These are phyloP conservation scores for Thelephora ganbajun DNA, from an alignment of 768 basidiomycete genomes.

Conservation along the genomic window DNA sequence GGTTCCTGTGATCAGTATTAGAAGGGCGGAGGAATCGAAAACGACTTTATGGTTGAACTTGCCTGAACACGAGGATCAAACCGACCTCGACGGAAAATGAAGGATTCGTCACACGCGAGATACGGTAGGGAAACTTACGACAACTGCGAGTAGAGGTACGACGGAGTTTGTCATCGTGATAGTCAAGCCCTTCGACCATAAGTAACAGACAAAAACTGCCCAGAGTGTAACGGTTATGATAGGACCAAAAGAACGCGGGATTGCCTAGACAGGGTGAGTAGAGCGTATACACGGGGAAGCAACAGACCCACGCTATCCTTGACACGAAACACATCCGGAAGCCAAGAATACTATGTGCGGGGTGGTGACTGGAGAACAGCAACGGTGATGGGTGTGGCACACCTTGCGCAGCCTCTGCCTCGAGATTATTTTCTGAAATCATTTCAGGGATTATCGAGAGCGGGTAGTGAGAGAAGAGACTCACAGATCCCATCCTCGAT, in stretches of 20 bases:
- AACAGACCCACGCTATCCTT: slow-evolving; percentile 57
- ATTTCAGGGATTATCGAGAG: not conserved
- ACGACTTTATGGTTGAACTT: slow-evolving; percentile 12
- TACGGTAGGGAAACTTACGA: slow-evolving; percentile 36
- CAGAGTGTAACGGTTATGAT: slow-evolving; percentile 76
- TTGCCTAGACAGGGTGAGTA: slow-evolving; percentile 33
- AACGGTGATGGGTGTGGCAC: not conserved
- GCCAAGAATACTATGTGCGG: slow-evolving; percentile 61
- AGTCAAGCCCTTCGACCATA: slow-evolving; percentile 38
- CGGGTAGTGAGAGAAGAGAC: not conserved
- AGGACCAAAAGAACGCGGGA: slow-evolving; percentile 61
- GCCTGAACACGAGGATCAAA: slow-evolving; percentile 80
- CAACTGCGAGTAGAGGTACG: slow-evolving; percentile 78
- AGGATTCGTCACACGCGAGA: not conserved
- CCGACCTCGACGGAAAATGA: slow-evolving; percentile 45
- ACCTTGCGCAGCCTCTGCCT: slow-evolving; percentile 16
- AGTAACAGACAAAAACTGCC: slow-evolving; percentile 46
- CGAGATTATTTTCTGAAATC: slow-evolving; percentile 13
- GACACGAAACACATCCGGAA: slow-evolving; percentile 74
- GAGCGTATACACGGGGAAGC: not conserved
- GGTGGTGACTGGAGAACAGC: not conserved
- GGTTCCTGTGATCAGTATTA: slow-evolving; percentile 32
- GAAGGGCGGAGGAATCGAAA: not conserved
- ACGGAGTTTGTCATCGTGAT: slow-evolving; percentile 70
- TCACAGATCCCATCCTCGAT: not conserved